A percentile compares a stretch with the other conserved stretches of the same genome.
phyloP scores from a whole-genome alignment of 768 basidiomycete genomes.

The Phylloporus rhodoxanthus region DNA sequence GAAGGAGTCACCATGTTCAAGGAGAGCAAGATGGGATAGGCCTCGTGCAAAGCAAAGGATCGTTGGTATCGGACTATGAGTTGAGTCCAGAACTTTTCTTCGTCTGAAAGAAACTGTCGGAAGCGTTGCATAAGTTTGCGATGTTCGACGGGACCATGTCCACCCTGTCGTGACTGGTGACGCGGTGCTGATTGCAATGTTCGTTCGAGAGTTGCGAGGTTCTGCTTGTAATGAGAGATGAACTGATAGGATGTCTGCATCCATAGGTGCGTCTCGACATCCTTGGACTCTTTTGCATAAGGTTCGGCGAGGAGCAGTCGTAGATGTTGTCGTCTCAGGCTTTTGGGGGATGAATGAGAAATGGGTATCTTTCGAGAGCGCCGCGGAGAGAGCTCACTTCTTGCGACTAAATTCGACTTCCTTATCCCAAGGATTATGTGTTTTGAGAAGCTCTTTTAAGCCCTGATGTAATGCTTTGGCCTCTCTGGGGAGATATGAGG shows the following conservation, averaged over 20 bases:
- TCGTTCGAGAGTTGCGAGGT: constrained; percentile 61
- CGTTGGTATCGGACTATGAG: constrained; percentile 71
- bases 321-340: constrained; percentile 67
- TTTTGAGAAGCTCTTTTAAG: constrained; percentile 70
- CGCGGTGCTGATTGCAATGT: constrained; percentile 39
- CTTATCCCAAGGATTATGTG: constrained; percentile 73
- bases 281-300: constrained; percentile 65
- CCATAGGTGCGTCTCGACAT: constrained; percentile 82
- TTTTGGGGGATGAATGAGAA: constrained; percentile 26
- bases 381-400: constrained; percentile 55
- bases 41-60: constrained; percentile 65
- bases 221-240: constrained; percentile 78
- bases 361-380: constrained; percentile 4
- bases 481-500: constrained; percentile 47
- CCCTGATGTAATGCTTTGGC: constrained; percentile 69
- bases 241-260: constrained; percentile 87
- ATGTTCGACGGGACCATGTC: constrained; percentile 68
- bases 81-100: constrained; percentile 88
- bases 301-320: constrained; percentile 64
- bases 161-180: constrained; percentile 34
- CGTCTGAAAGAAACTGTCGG: constrained; percentile 80
- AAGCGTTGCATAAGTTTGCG: constrained; percentile 86
- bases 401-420: constrained; percentile 84
- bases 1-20: constrained; percentile 48
- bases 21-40: constrained; percentile 46